These are phyloP conservation scores for Tylopilus felleus DNA, from an alignment of 768 basidiomycete species.

Conservation along the genomic window DNA sequence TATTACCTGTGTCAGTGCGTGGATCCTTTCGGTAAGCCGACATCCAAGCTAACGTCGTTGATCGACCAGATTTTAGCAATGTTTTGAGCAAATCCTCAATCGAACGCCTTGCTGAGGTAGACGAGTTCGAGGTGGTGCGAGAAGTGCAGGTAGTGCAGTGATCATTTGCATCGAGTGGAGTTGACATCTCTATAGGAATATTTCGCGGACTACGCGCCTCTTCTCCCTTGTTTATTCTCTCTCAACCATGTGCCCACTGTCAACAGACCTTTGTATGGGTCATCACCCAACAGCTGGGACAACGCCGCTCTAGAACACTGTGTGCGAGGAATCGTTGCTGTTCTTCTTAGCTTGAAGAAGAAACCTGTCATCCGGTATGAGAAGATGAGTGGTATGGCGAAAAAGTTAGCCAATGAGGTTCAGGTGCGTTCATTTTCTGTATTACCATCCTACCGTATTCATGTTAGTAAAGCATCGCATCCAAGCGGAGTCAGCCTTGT, in stretches of 20 bases:
- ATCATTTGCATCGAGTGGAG: not conserved
- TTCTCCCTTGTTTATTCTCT: slow-evolving; percentile 84
- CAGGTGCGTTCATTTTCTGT: slow-evolving; percentile 47
- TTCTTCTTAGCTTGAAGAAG: slow-evolving; percentile 93
- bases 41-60: slow-evolving; percentile 15
- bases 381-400: slow-evolving; percentile 88
- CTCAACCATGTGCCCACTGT: slow-evolving; percentile 70
- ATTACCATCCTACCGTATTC: not conserved
- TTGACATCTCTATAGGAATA: slow-evolving; percentile 65
- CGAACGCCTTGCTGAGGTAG: slow-evolving; percentile 88
- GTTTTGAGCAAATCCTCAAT: slow-evolving; percentile 85
- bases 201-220: slow-evolving; percentile 93
- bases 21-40: slow-evolving; percentile 39
- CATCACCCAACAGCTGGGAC: slow-evolving; percentile 73
- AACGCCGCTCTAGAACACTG: slow-evolving; percentile 68
- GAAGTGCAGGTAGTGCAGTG: slow-evolving; percentile 81
- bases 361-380: slow-evolving; percentile 94
- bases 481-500: slow-evolving; percentile 75
- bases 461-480: slow-evolving; percentile 60
- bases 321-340: slow-evolving; percentile 77
- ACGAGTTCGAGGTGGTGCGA: slow-evolving; percentile 93
- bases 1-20: slow-evolving; percentile 99
- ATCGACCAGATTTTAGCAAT: slow-evolving; percentile 85
- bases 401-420: slow-evolving; percentile 82
- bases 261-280: slow-evolving; percentile 65